Base-by-base conservation (phyloP, 768 basidiomycete species). In the Cubamyces sp. region DNA sequence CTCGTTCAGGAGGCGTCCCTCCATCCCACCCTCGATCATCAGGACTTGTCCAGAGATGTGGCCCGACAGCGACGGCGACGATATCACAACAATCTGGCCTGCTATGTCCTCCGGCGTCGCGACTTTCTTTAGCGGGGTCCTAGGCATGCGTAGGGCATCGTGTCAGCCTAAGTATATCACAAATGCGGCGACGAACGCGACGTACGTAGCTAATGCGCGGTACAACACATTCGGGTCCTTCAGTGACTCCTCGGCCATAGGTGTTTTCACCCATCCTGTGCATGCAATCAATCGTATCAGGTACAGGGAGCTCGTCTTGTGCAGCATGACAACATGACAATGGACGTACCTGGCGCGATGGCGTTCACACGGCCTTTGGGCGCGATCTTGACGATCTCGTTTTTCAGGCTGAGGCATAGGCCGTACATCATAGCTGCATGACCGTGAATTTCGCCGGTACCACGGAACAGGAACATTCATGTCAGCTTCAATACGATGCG, bases 11-110 rank as follows among this genome's bases (percentile, higher is more conserved):
- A 84, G 54, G 11, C 79, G 73, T n/a, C 90, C 90, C 79, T 92
- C 90, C 90, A 91, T 90, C 3, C 90, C 90, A 2, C 90, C 90
- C 48, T 84, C 82, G 6, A 91, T 79, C 85, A 90, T 88, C 28
- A 90, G 68, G 6, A 87, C 82, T 66, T 90, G 83, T 0, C 90
- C 90, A 1, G 85, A 82, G 18, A 91, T 80, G 68, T 91, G 90
- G 0, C 90, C 88, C 0, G 88, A 91, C 0, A 90, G 69, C 11
- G 73, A 74, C 9, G 81, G 73, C 0, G 88, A 90, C 0, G 90
- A 81, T 3, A 91, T 69, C 1, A 88, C 60, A 11, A 82, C 81
- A 30, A 92, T 78, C 71, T 91, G 88, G 9, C 77, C 79, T 0
- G 90, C 90, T 34, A 91, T 73, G 62, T 92, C 90, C 61, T 73